Conservation (phyloP, 441 rosid genomes). For the Pelargonium cotyledonis region DNA sequence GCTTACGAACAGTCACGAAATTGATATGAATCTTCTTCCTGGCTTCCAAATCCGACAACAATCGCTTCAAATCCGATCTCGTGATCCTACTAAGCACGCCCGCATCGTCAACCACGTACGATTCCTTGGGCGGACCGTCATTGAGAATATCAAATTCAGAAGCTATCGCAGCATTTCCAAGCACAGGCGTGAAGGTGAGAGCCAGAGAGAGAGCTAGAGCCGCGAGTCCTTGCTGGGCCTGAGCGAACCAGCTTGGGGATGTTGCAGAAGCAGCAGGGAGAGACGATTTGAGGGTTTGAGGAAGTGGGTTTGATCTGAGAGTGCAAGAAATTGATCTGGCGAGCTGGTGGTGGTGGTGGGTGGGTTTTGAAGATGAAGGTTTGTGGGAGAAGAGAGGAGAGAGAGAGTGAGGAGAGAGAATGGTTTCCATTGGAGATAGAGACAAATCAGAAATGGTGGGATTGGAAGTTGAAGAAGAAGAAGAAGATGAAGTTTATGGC, state of each 20-base stretch:
- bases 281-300: too few species aligned
- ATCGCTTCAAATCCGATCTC: conserved; percentile 61
- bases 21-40: conserved; percentile 69
- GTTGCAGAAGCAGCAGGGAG: too few species aligned
- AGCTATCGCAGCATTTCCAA: conserved; percentile 52
- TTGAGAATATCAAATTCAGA: conserved; percentile 81
- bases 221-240: conserved; percentile 70
- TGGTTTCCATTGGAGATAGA: conserved; percentile 54
- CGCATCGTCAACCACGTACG: conserved; percentile 83
- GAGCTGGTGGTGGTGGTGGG: too few species aligned
- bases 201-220: conserved; percentile 74
- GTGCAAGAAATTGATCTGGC: conserved; percentile 18
- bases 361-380: conserved; percentile 21
- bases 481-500: too few species aligned
- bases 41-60: conserved; percentile 83
- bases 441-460: neutral
- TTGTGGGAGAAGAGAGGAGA: conserved; percentile 47
- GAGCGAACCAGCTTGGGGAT: conserved; percentile 37
- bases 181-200: conserved; percentile 62
- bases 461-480: too few species aligned
- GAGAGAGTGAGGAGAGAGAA: conserved; percentile 59
- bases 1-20: conserved; percentile 83
- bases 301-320: conserved; percentile 32
- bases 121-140: conserved; percentile 80
- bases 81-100: conserved; percentile 84